These are phyloP conservation scores for Coniochaeta hoffmannii DNA, from an alignment of 2,329 filamentous ascomycete genomes.

Conservation along the genomic window DNA sequence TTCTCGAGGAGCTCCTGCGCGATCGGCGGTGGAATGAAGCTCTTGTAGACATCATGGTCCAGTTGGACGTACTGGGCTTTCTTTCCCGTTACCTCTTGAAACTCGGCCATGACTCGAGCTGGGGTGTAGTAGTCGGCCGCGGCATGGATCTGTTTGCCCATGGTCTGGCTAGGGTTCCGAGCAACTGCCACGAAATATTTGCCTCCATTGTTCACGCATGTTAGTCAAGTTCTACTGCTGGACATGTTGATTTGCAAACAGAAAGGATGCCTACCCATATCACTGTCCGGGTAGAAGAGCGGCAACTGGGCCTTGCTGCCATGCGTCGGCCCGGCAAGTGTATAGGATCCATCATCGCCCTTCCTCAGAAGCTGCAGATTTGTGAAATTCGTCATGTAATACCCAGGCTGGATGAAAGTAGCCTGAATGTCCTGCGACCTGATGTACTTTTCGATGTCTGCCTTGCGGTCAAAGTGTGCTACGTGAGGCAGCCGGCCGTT, in stretches of 20 bases:
- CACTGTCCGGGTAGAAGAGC: slow-evolving; percentile 22
- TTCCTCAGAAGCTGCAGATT: slow-evolving; percentile 14
- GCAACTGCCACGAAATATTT: slow-evolving; percentile 10
- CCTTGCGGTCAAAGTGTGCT: slow-evolving; percentile 26
- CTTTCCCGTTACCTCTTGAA: slow-evolving; percentile 14
- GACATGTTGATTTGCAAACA: not conserved
- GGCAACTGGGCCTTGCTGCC: slow-evolving; percentile 20
- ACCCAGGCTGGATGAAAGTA: slow-evolving; percentile 40
- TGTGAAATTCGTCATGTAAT: slow-evolving; percentile 44
- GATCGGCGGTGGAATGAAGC: slow-evolving; percentile 22
- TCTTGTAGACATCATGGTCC: slow-evolving; percentile 26
- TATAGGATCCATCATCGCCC: slow-evolving; percentile 19
- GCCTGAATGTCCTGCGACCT: slow-evolving; percentile 33
- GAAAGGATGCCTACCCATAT: slow-evolving; percentile 21
- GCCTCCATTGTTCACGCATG: slow-evolving; percentile 1
- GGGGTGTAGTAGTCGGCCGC: slow-evolving; percentile 29
- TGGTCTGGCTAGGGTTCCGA: slow-evolving; percentile 12
- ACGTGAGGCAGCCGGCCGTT: slow-evolving; percentile 13
- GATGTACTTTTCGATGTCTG: slow-evolving; percentile 38
- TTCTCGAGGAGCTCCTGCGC: slow-evolving; percentile 32
- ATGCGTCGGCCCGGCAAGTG: slow-evolving; percentile 15
- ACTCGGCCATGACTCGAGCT: slow-evolving; percentile 20
- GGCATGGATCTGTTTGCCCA: slow-evolving; percentile 26
- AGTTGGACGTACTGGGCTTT: slow-evolving; percentile 20
- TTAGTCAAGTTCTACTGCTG: not conserved